Base-by-base conservation (phyloP, 73 alveolate species). In the Stentor coeruleus region DNA sequence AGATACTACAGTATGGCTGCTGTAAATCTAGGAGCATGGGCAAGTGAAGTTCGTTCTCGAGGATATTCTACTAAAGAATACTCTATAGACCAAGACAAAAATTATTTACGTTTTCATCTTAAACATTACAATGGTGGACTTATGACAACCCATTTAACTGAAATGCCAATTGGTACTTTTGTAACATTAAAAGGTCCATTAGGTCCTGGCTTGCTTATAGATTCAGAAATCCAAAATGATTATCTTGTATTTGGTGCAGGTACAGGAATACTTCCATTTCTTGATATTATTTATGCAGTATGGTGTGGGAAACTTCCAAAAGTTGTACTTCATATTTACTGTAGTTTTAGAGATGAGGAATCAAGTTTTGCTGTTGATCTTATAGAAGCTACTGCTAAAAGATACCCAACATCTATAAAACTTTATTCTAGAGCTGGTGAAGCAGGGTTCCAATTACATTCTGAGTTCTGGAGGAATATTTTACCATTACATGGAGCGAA, bases 211-310 rank as follows among this genome's bases (percentile, higher is more conserved):
- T 15, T 66, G 2, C n/a, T 37, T 2, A 20, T 33, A 20, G n/a
- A 20, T 1, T 66, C 79, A 20, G 36, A 20, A 1, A 20, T 15
- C n/a, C 49, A 20, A 26, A 31, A 31, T 28, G 37, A 20, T 28
- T 66, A 15, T 31, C n/a, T 31, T 20, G 79, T 20, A 26, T 66
- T 66, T 40, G 79, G 40, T 20, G 79, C 79, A 20, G 79, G 79
- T 28, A 66, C 79, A 26, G 79, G 79, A 66, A 33, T 66, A 14
- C 37, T 66, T 20, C 79, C 79, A 33, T 66, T 66, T 33, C 37
- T 66, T 20, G 79, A 66, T 33, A 37, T 66, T 20, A 40, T 66
- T 40, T 66, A 66, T 40, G 37, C 37, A 15, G 37, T 66, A 20
- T 66, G 79, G 79, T 28, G 33, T 15, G 79, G 79, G n/a, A 20